Evolutionary conservation across 306 rosid genomes (phyloP).

Genomic region (Trifolium fragiferum): DNA sequence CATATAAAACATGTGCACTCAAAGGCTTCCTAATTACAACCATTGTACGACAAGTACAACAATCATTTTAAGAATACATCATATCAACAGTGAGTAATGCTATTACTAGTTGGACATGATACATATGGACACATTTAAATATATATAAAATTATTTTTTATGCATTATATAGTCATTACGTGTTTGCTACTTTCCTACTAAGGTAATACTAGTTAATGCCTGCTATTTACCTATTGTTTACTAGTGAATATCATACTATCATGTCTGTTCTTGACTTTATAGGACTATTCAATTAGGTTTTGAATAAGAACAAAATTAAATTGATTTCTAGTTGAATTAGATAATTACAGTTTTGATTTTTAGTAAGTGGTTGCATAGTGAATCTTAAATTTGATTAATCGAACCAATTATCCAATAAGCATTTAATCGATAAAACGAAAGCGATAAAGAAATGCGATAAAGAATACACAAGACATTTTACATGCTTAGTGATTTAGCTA

Average conservation of each 20-base stretch:
- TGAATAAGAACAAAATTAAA: conserved; percentile 1
- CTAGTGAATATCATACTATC: not conserved
- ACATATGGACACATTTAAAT: not conserved
- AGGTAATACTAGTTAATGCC: not conserved
- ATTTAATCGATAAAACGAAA: too few species aligned
- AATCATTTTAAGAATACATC: conserved; percentile 67
- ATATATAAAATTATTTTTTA: conserved; percentile 5
- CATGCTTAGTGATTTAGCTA: too few species aligned
- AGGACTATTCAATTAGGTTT: conserved; percentile 15
- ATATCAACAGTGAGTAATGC: conserved; percentile 54
- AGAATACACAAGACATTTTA: too few species aligned
- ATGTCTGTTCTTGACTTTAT: not conserved
- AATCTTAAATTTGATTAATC: not conserved
- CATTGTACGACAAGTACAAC: too few species aligned
- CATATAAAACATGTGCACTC: conserved; percentile 81
- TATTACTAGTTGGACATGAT: not conserved
- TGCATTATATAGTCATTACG: conserved; percentile 1
- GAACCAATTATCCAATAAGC: too few species aligned
- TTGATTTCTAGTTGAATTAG: conserved; percentile 9
- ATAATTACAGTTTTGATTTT: conserved; percentile 3
- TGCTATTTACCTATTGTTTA: not conserved
- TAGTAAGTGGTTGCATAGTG: not conserved
- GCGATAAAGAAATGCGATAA: too few species aligned
- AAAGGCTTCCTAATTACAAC: conserved; percentile 77
- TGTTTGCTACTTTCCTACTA: conserved; percentile 3